Base-by-base conservation (phyloP, 179 eudicot species). In the Spinacia oleracea region DNA sequence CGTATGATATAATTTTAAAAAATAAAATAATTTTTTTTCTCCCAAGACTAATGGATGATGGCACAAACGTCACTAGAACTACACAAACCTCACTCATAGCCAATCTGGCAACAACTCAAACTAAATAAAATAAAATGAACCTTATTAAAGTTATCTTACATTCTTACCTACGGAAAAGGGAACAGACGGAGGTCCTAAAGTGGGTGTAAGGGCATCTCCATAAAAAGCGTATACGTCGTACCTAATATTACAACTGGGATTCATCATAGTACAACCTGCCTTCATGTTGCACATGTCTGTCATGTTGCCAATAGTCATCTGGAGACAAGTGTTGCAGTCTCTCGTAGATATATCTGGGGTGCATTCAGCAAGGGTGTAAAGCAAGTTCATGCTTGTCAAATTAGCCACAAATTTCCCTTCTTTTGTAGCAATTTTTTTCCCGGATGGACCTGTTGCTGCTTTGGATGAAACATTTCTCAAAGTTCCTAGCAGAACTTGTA, bases 251-350 rank as follows among this genome's bases (percentile, higher is more conserved):
- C 85, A 82, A 72, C 50, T 82, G 50, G 82, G 82, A 60, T 79
- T 68, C 85, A 82, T 82, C 76, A 82, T 40, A 74, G 85, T 78
- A 78, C 82, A 82, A 20, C 82, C 82, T 29, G 79, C 79, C 79
- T 78, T 82, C 18, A 68, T 55, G 50, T 82, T 79, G 75, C 85
- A 82, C 25, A 74, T 71, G 32, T 78, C 79, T 38, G 79, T 45
- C 62, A 72, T 75, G 45, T 82, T 82, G 5, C 82, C 77, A 50
- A 82, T 74, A 31, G 74, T 72, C 79, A 69, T 72, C 23, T 51
- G 32, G 16, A 82, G 85, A 75, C 85, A 82, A n/a, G 16, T 27
- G 20, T n/a, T 69, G 40, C 85, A 82, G 21, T 82, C 85, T 15
- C 72, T 40, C 27, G 62, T 25, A 35, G 82, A 56, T 58, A 82